phyloP scores from a whole-genome alignment of 352 stramenopile species.

The Phytophthora uliginosa region DNA sequence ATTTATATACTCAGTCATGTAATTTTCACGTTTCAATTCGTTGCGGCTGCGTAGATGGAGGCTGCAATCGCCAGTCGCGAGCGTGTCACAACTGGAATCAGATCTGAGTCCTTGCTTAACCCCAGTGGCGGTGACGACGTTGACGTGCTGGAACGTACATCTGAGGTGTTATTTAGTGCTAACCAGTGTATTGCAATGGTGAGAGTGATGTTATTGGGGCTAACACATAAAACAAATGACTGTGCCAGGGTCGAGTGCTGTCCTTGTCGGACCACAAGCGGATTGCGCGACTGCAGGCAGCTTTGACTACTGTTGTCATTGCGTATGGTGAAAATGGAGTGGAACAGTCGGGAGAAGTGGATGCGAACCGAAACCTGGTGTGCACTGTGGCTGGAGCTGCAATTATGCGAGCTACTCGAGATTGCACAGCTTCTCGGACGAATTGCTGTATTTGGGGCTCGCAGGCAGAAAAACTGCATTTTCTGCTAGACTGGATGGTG shows the following conservation, averaged over 20 bases:
- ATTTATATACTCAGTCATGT: not conserved
- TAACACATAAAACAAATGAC: slow-evolving; percentile 12
- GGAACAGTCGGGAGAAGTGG: not conserved
- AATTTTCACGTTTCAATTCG: slow-evolving; percentile 3
- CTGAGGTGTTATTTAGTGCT: slow-evolving; percentile 21
- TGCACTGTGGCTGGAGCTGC: slow-evolving; percentile 44
- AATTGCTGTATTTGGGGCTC: slow-evolving; percentile 70
- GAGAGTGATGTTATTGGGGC: not conserved
- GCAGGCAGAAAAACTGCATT: slow-evolving; percentile 57
- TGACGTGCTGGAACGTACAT: slow-evolving; percentile 20
- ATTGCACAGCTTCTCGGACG: slow-evolving; percentile 51
- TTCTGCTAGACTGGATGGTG: slow-evolving; percentile 69
- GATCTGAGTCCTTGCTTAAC: slow-evolving; percentile 30
- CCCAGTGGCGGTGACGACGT: slow-evolving; percentile 4
- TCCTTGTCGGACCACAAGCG: slow-evolving; percentile 68
- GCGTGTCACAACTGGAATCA: slow-evolving; percentile 18
- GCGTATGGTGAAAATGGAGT: slow-evolving; percentile 24
- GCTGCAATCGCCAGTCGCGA: slow-evolving; percentile 40
- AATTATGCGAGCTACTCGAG: slow-evolving; percentile 51
- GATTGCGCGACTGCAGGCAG: slow-evolving; percentile 60
- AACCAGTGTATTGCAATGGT: not conserved
- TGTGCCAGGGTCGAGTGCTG: slow-evolving; percentile 37
- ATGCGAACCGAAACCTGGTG: slow-evolving; percentile 56
- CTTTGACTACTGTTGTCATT: slow-evolving; percentile 37
- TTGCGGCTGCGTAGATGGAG: slow-evolving; percentile 44